Percentiles rank a stretch among this genome's conserved stretches.
phyloP scores from a whole-genome alignment of 768 basidiomycete genomes.

The Cantharellus anzutake region DNA sequence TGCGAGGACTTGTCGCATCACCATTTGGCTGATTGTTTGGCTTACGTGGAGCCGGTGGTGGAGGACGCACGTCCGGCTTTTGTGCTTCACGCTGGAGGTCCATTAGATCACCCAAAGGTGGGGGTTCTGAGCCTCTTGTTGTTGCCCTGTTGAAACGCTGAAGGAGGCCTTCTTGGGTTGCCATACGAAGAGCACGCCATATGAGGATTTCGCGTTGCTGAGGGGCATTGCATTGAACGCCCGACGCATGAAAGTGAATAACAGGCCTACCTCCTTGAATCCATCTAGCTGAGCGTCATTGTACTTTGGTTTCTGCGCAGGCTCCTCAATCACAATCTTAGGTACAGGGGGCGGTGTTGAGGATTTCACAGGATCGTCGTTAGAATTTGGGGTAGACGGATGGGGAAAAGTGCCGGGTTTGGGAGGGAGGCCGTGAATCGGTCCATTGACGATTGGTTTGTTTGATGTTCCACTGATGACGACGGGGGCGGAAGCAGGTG shows the following conservation, averaged over 20 bases:
- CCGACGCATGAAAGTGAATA: not conserved
- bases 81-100: not conserved
- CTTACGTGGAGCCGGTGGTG: not conserved
- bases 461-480: not conserved
- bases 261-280: not conserved
- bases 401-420: not conserved
- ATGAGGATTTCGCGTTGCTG: not conserved
- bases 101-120: not conserved
- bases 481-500: not conserved
- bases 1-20: not conserved
- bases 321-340: not conserved
- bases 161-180: slow-evolving; percentile 3
- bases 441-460: too few relatives aligned
- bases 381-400: not conserved
- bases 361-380: not conserved
- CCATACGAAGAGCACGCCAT: slow-evolving; percentile 7
- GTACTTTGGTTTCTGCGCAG: not conserved
- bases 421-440: not conserved
- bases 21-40: not conserved
- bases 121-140: not conserved
- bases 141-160: slow-evolving; percentile 8
- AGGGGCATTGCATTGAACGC: not conserved
- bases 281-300: not conserved
- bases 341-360: not conserved
- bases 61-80: not conserved